Base-by-base conservation (phyloP, 2,329 filamentous ascomycete species). In the Nigrograna mackinnonii region DNA sequence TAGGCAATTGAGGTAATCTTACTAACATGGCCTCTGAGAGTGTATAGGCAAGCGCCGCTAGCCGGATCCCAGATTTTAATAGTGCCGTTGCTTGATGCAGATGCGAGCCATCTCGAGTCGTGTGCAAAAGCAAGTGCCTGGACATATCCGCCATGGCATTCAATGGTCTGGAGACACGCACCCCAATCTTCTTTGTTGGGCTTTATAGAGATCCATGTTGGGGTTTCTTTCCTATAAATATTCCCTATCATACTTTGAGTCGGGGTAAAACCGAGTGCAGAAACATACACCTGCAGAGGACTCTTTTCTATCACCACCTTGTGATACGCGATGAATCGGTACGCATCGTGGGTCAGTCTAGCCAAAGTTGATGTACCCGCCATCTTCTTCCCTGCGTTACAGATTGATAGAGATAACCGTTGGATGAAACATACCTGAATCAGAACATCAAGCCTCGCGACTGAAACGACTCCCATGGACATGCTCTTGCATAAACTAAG, bases 231-330 rank as follows among this genome's bases (percentile, higher is more conserved):
- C 24, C n/a, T 28, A 28, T 9, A 28, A 9, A 30, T 35, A 6
- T 14, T 18, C 18, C 43, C 35, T 20, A 49, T 47, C 9, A 46
- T 9, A 24, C 48, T 49, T n/a, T 30, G 14, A 9, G 28, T 9
- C 26, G 42, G 48, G 36, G 40, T 46, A 22, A 46, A 51, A 24
- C 46, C 4, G 16, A 58, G 48, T 17, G 48, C 49, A 22, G 52
- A 55, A 13, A 26, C 24, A 35, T 55, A 55, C 43, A 41, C 35
- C 26, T 57, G 50, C 9, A 55, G 45, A 32, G 52, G 49, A 26
- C 30, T 41, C n/a, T n/a, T n/a, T n/a, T n/a, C n/a, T n/a, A n/a
- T n/a, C n/a, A n/a, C n/a, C n/a, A n/a, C n/a, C n/a, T n/a, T n/a
- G n/a, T n/a, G n/a, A n/a, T n/a, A n/a, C n/a, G n/a, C n/a, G n/a